Evolutionary conservation across 768 basidiomycete species (phyloP).

Genomic region (Lactarius evosmus): DNA sequence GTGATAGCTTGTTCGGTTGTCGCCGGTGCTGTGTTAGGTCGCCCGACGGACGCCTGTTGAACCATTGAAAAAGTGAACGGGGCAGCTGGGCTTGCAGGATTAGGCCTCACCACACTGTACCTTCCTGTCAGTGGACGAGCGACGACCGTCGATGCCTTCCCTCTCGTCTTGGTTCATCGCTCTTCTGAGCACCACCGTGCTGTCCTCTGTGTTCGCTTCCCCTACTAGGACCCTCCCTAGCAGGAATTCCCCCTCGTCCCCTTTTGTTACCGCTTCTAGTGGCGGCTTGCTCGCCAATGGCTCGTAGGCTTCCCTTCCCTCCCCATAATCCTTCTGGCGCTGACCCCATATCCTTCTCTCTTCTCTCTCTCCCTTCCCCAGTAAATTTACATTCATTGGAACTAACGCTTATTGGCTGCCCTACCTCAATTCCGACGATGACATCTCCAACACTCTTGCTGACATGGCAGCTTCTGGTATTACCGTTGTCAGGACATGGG

Average conservation of each 20-base stretch:
- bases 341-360: not conserved
- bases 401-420: conserved; percentile 70
- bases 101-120: not conserved
- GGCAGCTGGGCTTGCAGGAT: too few relatives aligned
- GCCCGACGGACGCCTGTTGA: not conserved
- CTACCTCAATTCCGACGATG: conserved; percentile 48
- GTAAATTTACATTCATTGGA: conserved; percentile 42
- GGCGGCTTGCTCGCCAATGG: conserved; percentile 12
- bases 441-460: conserved; percentile 55
- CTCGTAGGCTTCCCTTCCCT: conserved; percentile 7
- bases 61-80: not conserved
- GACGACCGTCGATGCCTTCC: conserved; percentile 14
- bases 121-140: not conserved
- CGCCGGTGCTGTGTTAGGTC: not conserved
- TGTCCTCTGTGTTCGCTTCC: conserved; percentile 10
- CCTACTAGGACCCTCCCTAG: conserved; percentile 8
- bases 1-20: not conserved
- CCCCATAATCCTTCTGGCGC: not conserved
- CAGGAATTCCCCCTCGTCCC: not conserved
- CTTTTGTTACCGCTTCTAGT: conserved; percentile 11
- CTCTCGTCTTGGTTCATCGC: conserved; percentile 8
- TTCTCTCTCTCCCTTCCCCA: conserved; percentile 1
- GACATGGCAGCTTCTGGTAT: conserved; percentile 56
- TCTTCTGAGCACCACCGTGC: not conserved
- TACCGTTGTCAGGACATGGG: conserved; percentile 65